Conservation (phyloP, 2,329 filamentous ascomycete species). For the Aspergillus viridinutans region DNA sequence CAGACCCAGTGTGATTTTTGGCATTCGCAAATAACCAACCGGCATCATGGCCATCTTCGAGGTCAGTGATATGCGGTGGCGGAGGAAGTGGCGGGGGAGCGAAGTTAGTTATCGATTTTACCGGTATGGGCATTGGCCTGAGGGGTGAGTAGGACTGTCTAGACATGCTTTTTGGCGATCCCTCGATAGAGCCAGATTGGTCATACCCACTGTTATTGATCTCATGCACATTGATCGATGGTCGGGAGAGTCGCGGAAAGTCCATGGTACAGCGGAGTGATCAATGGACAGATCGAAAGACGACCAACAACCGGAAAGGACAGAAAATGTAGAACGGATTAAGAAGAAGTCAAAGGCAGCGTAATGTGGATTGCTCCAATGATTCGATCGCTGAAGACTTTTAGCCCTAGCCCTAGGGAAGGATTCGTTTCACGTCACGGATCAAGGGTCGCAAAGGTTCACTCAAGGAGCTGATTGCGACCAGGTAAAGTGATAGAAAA, state of each 20-base stretch:
- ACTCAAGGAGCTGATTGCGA: neutral
- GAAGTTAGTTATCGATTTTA: slow-evolving; percentile 43
- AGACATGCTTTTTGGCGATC: slow-evolving; percentile 38
- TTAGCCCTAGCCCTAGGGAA: neutral
- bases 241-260: slow-evolving; percentile 38
- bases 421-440: neutral
- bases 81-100: slow-evolving; percentile 63
- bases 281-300: slow-evolving; percentile 1
- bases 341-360: neutral
- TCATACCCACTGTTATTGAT: slow-evolving; percentile 29
- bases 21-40: slow-evolving; percentile 62
- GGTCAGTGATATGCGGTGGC: slow-evolving; percentile 57
- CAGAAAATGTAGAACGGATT: neutral
- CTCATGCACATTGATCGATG: slow-evolving; percentile 43
- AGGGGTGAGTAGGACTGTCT: slow-evolving; percentile 41
- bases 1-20: slow-evolving; percentile 45
- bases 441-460: neutral
- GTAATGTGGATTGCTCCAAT: neutral
- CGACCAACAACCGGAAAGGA: neutral
- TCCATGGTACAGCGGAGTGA: slow-evolving; percentile 40
- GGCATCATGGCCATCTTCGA: slow-evolving; percentile 55
- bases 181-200: slow-evolving; percentile 31
- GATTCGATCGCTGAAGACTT: neutral
- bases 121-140: slow-evolving; percentile 61
- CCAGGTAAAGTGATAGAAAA: slow-evolving; percentile 8